These are phyloP conservation scores for Sugiyamaella japonica DNA, from an alignment of 1,139 yeast species.

Conservation along the genomic window DNA sequence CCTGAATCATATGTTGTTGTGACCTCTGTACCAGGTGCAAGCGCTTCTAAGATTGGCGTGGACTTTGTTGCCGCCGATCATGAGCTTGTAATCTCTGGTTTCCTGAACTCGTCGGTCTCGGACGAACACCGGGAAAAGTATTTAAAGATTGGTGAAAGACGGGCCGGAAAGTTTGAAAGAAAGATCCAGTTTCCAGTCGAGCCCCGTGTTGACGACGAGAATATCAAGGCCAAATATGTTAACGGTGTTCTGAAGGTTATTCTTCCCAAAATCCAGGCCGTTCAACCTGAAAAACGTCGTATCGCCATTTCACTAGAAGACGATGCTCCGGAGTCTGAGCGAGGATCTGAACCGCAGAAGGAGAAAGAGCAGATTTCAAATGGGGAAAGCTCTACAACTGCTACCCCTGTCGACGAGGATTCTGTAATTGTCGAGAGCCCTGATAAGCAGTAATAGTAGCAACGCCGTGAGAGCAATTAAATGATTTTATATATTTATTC, in stretches of 20 bases:
- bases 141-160: constrained; percentile 29
- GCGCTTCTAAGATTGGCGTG: constrained; percentile 50
- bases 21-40: constrained; percentile 56
- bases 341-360: constrained; percentile 1
- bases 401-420: constrained; percentile 10
- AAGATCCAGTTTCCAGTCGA: constrained; percentile 53
- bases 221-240: constrained; percentile 51
- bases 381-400: not conserved
- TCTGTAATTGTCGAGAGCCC: constrained; percentile 21
- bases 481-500: no score
- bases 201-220: constrained; percentile 52
- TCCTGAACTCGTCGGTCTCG: constrained; percentile 10
- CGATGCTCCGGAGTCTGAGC: constrained; percentile 20
- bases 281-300: constrained; percentile 24
- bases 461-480: no score
- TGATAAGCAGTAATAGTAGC: not conserved
- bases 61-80: constrained; percentile 51
- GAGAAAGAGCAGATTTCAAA: not conserved
- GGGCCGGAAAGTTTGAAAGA: constrained; percentile 51
- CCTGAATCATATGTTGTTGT: constrained; percentile 47
- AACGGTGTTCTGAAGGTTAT: constrained; percentile 55
- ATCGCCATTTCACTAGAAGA: constrained; percentile 22
- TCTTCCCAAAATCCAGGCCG: constrained; percentile 46
- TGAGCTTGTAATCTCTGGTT: constrained; percentile 24
- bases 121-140: constrained; percentile 22